A percentile compares a stretch with the other conserved stretches of the same genome.
These are phyloP conservation scores for Aspergillus felis DNA, from an alignment of 2,329 filamentous ascomycete genomes.

Conservation along the genomic window DNA sequence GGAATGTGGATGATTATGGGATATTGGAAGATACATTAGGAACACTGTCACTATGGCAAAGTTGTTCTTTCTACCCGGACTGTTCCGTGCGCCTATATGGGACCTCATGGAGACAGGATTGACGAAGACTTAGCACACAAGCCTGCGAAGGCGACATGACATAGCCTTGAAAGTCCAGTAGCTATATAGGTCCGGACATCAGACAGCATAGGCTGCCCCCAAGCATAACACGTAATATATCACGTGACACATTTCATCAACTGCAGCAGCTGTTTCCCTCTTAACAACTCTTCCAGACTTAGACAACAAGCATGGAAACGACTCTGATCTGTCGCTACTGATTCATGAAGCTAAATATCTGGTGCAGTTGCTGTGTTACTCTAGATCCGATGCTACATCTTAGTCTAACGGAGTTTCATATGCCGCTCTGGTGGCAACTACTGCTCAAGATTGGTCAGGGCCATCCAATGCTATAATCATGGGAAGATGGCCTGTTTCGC, in stretches of 20 bases:
- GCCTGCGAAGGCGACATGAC: slow-evolving; percentile 38
- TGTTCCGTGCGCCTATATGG: no score
- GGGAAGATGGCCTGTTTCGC: background rate
- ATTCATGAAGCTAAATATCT: background rate
- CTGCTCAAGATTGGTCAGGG: background rate
- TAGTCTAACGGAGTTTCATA: background rate
- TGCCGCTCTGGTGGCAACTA: background rate
- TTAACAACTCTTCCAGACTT: background rate
- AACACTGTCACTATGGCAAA: slow-evolving; percentile 8
- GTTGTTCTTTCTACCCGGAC: no score
- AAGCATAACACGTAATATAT: background rate
- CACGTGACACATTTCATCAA: background rate
- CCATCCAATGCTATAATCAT: background rate
- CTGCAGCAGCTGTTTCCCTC: background rate
- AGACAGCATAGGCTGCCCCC: background rate
- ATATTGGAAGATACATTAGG: slow-evolving; percentile 49
- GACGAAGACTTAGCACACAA: slow-evolving; percentile 13
- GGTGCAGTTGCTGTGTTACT: background rate
- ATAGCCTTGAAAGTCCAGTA: no score
- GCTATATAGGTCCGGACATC: no score
- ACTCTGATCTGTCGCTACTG: background rate
- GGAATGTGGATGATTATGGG: slow-evolving; percentile 61
- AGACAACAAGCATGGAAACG: background rate
- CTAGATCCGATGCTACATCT: background rate
- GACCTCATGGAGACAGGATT: no score